These are phyloP conservation scores for Plantago rigida DNA, from an alignment of 305 asterid species.

Conservation along the genomic window DNA sequence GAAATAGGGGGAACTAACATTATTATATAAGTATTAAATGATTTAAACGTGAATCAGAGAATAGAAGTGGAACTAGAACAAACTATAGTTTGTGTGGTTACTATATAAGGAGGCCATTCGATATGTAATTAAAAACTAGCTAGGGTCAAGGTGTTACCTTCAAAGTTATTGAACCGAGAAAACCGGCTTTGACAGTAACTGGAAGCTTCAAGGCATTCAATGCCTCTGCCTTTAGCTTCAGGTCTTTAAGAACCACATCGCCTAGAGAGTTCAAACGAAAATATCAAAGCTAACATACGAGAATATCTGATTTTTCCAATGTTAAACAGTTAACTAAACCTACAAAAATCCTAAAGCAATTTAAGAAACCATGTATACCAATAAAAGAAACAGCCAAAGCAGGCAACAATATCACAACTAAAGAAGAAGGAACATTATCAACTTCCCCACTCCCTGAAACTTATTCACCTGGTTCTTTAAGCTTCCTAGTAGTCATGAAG, in stretches of 20 bases:
- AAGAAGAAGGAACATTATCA: not conserved
- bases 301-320: slow-evolving; percentile 17
- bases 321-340: slow-evolving; percentile 13
- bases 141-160: slow-evolving; percentile 47
- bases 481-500: no score
- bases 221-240: slow-evolving; percentile 89
- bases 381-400: not conserved
- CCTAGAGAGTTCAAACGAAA: slow-evolving; percentile 38
- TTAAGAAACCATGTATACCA: not conserved
- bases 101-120: not conserved
- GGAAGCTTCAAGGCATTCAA: slow-evolving; percentile 89
- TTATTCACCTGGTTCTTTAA: no score
- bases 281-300: slow-evolving; percentile 20
- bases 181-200: slow-evolving; percentile 88
- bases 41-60: no score
- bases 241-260: slow-evolving; percentile 91
- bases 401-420: not conserved
- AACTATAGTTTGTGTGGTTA: slow-evolving; percentile 3
- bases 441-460: no score
- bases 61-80: slow-evolving; percentile 15
- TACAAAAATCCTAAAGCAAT: slow-evolving; percentile 8
- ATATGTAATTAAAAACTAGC: slow-evolving; percentile 10
- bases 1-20: no score
- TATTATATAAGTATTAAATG: no score
- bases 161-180: slow-evolving; percentile 82